Base-by-base conservation (phyloP, 805 yeast genomes). In the Kurtzmaniella fragi region DNA sequence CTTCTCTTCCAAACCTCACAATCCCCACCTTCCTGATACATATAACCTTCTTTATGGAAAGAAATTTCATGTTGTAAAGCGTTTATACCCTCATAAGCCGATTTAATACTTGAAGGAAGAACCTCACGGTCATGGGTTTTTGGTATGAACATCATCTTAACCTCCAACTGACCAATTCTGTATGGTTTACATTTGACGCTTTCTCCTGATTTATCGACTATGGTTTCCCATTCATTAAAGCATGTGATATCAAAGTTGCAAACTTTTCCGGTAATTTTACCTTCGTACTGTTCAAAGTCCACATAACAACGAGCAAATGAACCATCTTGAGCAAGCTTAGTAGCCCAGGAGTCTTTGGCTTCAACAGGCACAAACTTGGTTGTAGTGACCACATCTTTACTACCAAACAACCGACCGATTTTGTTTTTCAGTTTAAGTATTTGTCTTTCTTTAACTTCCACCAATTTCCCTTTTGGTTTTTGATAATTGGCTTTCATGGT, bases 11-110 rank as follows among this genome's bases (percentile, higher is more conserved):
- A 78, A 23, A 71, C 65, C 12, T 71, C 75, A 48, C 93, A 76
- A 62, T 90, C 98, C 8, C 97, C 97, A 14, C 98, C 98, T 53
- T 83, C 87, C 62, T 90, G 98, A 50, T 79, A 78, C 63, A 91
- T 64, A 52, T 67, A 81, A 0, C 97, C 97, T 54, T 84, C 82
- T 51, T 65, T 64, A 2, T 35, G 32, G 14, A 50, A 34, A 8
- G 47, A 35, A 6, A 49, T 35, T 40, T 66, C 71, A 16, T 49
- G 42, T 28, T 42, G 45, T 38, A 68, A 48, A 27, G 64, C 64
- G 17, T 56, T 56, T 30, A 66, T 48, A 20, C 61, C 53, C 32
- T 66, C 71, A 40, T 46, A 53, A 1, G 70, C 70, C 36, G 76
- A 62, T 38, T 71, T 71, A 48, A 85, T 78, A 39, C 88, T 81